Evolutionary conservation across 768 basidiomycete genomes (phyloP), one percentile per base, ranked within the genome.

Genomic region (Psilocybe subaeruginosa): DNA sequence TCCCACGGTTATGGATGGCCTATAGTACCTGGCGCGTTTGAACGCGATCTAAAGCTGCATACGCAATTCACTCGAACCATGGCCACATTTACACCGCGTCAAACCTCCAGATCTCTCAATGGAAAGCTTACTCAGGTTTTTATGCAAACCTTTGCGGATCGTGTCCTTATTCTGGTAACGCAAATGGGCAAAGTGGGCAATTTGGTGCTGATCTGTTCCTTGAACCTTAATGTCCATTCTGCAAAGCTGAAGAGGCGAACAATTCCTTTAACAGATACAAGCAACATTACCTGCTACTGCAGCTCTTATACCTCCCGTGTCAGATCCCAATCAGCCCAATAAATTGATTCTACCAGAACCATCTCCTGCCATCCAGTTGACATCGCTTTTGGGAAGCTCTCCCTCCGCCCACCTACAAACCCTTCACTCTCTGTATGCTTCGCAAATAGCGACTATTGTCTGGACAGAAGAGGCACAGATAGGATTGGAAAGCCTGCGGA

Each of bases 131-230:
- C 93, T 2, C 88, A 96, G 57, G 76, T 97, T 14, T 65, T 95
- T 48, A 71, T 96, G 6, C 94, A 97, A 68, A 77, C 79, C 0
- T 99, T 86, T 71, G 83, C 85, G 56, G 96, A 98, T 75, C 83
- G 93, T 27, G 78, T 86, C 11, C 78, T 99, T 17, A 88, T 97
- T n/a, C 79, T 97, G 23, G 81, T 98, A 56, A 95, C 94, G 1
- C 96, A 99, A 73, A 72, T 93, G 62, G 92, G 92, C 41, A 96
- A 95, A 84, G 89, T 97, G 11, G 96, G 96, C 58, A 87, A 82
- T 70, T 71, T 99, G 77, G 95, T 97, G 70, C 73, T 76, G 23
- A 53, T 62, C 27, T 49, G 8, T 62, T 61, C 30, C 17, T 58
- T 48, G n/a, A 23, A 23, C 23, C 23, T 23, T 23, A 23, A 8